phyloP scores from a whole-genome alignment of 768 basidiomycete species.

The Lentinula boryana region DNA sequence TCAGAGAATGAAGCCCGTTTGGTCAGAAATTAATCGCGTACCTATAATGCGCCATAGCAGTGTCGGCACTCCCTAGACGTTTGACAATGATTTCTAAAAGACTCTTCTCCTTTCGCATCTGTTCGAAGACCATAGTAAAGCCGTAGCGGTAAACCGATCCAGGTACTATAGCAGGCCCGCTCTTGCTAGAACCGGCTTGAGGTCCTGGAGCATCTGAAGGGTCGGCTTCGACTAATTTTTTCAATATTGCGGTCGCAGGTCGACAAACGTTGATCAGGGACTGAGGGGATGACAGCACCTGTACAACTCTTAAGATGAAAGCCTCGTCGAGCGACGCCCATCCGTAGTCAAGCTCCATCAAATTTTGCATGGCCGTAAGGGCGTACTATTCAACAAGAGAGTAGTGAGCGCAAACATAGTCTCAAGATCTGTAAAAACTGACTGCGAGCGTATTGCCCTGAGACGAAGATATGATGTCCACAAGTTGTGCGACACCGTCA shows the following conservation, averaged over 20 bases:
- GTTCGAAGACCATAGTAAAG: conserved; percentile 76
- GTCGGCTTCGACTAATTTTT: conserved; percentile 85
- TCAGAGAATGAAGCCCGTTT: conserved; percentile 1
- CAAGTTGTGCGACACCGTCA: conserved; percentile 66
- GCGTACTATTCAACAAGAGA: conserved; percentile 53
- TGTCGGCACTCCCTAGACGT: conserved; percentile 75
- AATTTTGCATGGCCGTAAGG: conserved; percentile 76
- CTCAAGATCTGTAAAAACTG: conserved; percentile 15
- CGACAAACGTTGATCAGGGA: conserved; percentile 87
- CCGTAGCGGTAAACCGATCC: conserved; percentile 81
- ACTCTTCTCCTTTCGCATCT: conserved; percentile 68
- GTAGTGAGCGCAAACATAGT: conserved; percentile 1
- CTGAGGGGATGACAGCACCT: conserved; percentile 67
- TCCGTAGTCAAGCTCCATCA: conserved; percentile 83
- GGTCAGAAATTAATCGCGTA: conserved; percentile 16
- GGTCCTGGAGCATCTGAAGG: conserved; percentile 61
- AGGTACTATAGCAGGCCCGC: conserved; percentile 44
- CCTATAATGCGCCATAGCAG: conserved; percentile 83
- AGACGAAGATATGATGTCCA: conserved; percentile 56
- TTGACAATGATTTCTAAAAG: conserved; percentile 80
- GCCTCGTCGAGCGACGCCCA: conserved; percentile 67
- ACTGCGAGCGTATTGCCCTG: conserved; percentile 87
- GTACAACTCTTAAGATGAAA: conserved; percentile 76
- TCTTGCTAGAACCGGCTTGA: conserved; percentile 55
- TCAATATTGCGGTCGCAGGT: conserved; percentile 85